Percentiles rank a stretch among this genome's conserved stretches.
These are phyloP conservation scores for Amaranthus tricolor DNA, from an alignment of 179 eudicot species.

Conservation along the genomic window DNA sequence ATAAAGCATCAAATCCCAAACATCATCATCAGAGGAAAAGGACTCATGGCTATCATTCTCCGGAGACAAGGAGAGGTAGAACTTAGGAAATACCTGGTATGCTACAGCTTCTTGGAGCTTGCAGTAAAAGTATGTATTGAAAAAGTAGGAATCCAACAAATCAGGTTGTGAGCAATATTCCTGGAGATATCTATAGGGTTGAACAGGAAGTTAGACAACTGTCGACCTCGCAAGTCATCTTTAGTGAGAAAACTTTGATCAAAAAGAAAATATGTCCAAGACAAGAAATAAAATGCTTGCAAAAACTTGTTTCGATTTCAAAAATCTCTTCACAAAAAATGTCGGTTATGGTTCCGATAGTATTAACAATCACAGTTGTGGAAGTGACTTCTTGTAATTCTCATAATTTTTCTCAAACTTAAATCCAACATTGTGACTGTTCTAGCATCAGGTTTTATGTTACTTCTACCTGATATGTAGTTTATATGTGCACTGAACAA, in stretches of 20 bases:
- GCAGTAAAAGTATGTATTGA: slow-evolving; percentile 90
- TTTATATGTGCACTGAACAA: too few relatives aligned
- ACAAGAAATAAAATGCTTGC: background rate
- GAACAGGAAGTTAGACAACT: slow-evolving; percentile 23
- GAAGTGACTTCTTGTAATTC: background rate
- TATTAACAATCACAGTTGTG: background rate
- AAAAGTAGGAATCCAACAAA: slow-evolving; percentile 55
- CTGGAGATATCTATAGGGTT: slow-evolving; percentile 66
- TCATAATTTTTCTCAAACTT: too few relatives aligned
- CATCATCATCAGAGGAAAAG: background rate
- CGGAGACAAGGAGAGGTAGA: background rate
- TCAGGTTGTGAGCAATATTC: slow-evolving; percentile 37
- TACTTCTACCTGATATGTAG: too few relatives aligned
- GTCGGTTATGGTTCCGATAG: background rate
- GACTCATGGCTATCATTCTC: background rate
- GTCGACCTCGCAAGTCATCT: background rate
- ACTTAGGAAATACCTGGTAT: slow-evolving; percentile 42
- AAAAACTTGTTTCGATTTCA: background rate
- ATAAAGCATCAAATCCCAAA: background rate
- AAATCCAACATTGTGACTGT: background rate
- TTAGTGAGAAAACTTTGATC: background rate
- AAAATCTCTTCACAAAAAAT: background rate
- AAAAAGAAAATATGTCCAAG: background rate
- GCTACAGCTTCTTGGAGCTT: slow-evolving; percentile 74
- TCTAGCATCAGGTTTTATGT: background rate